Conservation (phyloP, 2,329 filamentous ascomycete genomes). For the Clarireedia paspali region DNA sequence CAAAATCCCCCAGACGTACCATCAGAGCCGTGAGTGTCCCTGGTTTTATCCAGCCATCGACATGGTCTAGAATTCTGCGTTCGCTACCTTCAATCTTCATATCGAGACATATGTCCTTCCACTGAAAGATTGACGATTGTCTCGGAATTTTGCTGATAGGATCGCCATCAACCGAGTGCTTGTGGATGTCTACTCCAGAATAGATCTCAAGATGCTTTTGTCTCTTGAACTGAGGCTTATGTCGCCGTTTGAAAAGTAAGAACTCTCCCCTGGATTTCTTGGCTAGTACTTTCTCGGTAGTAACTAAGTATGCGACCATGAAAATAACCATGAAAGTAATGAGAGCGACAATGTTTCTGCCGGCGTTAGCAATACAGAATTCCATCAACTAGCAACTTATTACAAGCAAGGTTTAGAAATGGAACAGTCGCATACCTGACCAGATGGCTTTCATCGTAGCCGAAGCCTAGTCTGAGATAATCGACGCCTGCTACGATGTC, state of each 20-base stretch:
- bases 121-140: conserved; percentile 16
- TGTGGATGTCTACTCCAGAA: conserved; percentile 12
- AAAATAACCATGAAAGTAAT: conserved; percentile 58
- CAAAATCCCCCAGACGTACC: conserved; percentile 28
- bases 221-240: conserved; percentile 32
- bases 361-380: background rate
- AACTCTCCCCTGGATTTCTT: conserved; percentile 72
- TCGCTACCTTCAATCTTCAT: conserved; percentile 59
- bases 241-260: conserved; percentile 64
- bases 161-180: background rate
- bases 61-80: conserved; percentile 57
- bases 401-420: background rate
- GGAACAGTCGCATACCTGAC: conserved; percentile 42
- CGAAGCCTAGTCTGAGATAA: conserved; percentile 47
- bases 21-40: conserved; percentile 62
- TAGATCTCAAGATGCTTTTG: conserved; percentile 7
- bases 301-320: conserved; percentile 51
- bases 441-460: conserved; percentile 49
- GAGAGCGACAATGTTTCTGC: conserved; percentile 58
- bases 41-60: conserved; percentile 65
- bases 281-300: conserved; percentile 53
- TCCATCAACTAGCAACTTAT: background rate
- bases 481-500: conserved; percentile 38
- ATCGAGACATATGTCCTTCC: conserved; percentile 53
- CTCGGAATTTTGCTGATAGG: background rate